Evolutionary conservation across 2,329 filamentous ascomycete species (phyloP).

Genomic region (Neofusicoccum kwambonambiense): DNA sequence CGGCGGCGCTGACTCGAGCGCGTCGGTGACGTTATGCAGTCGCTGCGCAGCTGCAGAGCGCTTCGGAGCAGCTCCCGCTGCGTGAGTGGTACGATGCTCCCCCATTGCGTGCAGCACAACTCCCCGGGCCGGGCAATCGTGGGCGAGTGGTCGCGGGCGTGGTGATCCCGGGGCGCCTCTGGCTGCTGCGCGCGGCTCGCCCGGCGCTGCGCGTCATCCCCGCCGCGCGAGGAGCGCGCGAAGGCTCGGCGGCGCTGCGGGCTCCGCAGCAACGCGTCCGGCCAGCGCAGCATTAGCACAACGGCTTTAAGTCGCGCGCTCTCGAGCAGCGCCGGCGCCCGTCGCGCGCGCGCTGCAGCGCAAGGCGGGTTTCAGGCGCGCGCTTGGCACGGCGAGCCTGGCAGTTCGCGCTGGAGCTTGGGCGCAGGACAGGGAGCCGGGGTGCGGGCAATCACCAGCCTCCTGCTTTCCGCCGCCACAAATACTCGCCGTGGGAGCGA

Average conservation of each 20-base stretch:
- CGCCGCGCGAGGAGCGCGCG: not conserved
- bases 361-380: slow-evolving; percentile 4
- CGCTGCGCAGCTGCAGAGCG: not conserved
- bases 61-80: not conserved
- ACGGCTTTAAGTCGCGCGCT: not conserved
- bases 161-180: not conserved
- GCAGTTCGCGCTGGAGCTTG: not conserved
- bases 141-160: not conserved
- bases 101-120: not conserved
- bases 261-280: slow-evolving; percentile 10
- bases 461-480: slow-evolving; percentile 14
- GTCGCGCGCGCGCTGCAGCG: not conserved
- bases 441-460: slow-evolving; percentile 8
- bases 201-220: not conserved
- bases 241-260: not conserved
- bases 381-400: not conserved
- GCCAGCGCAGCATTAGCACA: not conserved
- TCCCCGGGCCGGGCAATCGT: slow-evolving; percentile 9
- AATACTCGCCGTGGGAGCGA: not conserved
- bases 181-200: not conserved
- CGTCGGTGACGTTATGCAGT: slow-evolving; percentile 9
- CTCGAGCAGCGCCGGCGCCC: too few relatives aligned
- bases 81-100: not conserved
- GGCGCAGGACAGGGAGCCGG: not conserved
- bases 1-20: not conserved